Percentiles rank a stretch among this genome's conserved stretches.
These are phyloP conservation scores for Pseudogymnoascus sp. DNA, from an alignment of 2,329 filamentous ascomycete genomes.

Conservation along the genomic window DNA sequence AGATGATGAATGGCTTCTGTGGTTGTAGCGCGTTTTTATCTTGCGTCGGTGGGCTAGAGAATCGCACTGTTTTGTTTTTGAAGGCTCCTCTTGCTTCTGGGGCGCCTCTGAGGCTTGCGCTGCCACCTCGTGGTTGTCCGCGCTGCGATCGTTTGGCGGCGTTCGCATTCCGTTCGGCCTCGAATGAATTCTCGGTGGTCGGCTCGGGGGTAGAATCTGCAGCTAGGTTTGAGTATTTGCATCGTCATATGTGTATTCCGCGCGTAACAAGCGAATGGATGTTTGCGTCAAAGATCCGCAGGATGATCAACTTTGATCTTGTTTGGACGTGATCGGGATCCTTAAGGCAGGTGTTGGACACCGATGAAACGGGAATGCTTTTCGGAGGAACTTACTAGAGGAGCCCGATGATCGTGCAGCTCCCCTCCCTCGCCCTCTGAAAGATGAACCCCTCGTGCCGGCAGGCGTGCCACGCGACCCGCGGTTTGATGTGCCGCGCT, in stretches of 20 bases:
- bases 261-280: slow-evolving; percentile 12
- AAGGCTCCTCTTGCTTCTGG: slow-evolving; percentile 15
- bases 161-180: slow-evolving; percentile 26
- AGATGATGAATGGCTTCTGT: background rate
- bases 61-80: slow-evolving; percentile 22
- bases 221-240: slow-evolving; percentile 15
- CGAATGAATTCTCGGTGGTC: slow-evolving; percentile 20
- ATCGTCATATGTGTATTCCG: slow-evolving; percentile 2
- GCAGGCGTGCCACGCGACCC: slow-evolving; percentile 19
- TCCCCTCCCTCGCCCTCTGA: slow-evolving; percentile 28
- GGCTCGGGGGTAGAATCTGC: slow-evolving; percentile 14
- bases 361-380: background rate
- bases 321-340: background rate
- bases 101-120: slow-evolving; percentile 17
- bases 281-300: slow-evolving; percentile 7
- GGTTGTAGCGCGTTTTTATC: background rate
- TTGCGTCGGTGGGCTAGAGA: slow-evolving; percentile 14
- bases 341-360: background rate
- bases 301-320: slow-evolving; percentile 4
- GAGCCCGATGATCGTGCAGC: slow-evolving; percentile 20
- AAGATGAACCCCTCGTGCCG: slow-evolving; percentile 22
- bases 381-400: slow-evolving; percentile 21
- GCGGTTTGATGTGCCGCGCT: slow-evolving; percentile 22
- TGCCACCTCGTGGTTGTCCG: slow-evolving; percentile 16
- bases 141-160: slow-evolving; percentile 25